phyloP scores from a whole-genome alignment of 345 rosid species.

The Sisymbrium irio region DNA sequence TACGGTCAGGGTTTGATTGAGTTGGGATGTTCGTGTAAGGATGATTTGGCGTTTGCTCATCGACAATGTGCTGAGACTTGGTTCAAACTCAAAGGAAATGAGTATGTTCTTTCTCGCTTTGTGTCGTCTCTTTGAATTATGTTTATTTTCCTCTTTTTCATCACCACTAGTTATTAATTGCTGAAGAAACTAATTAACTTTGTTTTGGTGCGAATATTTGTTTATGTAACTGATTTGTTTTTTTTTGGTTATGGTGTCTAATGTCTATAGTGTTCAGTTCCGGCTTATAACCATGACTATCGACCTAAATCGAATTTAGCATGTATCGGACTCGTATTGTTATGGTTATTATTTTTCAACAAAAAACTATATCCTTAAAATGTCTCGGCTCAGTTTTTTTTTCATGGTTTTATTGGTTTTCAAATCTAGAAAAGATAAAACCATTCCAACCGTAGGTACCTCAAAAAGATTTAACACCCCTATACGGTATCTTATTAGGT shows the following conservation, averaged over 20 bases:
- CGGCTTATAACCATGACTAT: neutral
- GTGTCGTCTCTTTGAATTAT: neutral
- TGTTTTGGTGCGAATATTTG: neutral
- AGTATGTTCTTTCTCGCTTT: conserved; percentile 45
- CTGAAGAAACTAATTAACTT: neutral
- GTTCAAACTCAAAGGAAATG: conserved; percentile 86
- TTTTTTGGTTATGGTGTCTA: neutral
- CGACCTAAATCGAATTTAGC: too few species aligned
- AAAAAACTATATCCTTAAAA: too few species aligned
- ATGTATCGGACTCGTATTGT: too few species aligned
- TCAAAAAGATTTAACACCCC: too few species aligned
- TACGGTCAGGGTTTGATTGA: conserved; percentile 57
- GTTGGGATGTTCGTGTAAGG: conserved; percentile 85
- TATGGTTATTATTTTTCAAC: too few species aligned
- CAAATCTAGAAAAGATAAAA: too few species aligned
- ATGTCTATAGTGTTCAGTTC: neutral
- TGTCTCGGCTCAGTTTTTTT: too few species aligned
- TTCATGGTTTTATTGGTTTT: too few species aligned
- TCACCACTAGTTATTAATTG: neutral
- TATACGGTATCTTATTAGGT: too few species aligned
- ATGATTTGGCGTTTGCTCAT: conserved; percentile 81
- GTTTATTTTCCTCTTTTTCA: neutral
- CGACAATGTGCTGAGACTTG: conserved; percentile 85
- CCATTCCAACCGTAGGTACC: neutral
- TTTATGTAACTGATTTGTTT: neutral